Evolutionary conservation across 352 stramenopile species (phyloP).

Genomic region (Phytopythium vexans): DNA sequence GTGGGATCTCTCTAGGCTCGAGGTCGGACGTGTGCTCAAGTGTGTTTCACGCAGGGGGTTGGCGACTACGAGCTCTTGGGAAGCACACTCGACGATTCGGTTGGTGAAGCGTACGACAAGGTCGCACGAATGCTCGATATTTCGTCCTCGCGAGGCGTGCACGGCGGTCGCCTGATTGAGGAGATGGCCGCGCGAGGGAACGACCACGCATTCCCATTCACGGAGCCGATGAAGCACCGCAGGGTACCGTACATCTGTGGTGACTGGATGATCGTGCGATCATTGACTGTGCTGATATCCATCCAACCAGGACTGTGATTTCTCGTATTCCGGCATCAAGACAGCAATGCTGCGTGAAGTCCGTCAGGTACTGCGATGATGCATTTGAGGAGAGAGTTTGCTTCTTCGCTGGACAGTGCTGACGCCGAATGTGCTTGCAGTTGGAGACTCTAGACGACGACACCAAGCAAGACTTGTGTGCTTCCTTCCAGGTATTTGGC

Average conservation of each 20-base stretch:
- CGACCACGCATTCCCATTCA: conserved; percentile 85
- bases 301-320: conserved; percentile 89
- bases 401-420: neutral
- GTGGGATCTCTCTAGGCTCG: neutral
- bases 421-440: conserved; percentile 35
- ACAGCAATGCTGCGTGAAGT: conserved; percentile 91
- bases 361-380: conserved; percentile 32
- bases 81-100: conserved; percentile 96
- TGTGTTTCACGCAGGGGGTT: conserved; percentile 57
- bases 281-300: neutral
- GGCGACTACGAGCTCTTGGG: conserved; percentile 93
- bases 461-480: conserved; percentile 89
- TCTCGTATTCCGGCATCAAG: conserved; percentile 98
- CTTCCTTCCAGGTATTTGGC: conserved; percentile 87
- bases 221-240: conserved; percentile 90
- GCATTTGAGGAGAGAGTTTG: too few relatives aligned
- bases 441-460: conserved; percentile 41
- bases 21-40: neutral
- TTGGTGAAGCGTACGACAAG: conserved; percentile 99
- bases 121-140: conserved; percentile 94
- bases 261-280: neutral
- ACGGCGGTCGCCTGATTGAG: conserved; percentile 96
- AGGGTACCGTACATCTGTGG: conserved; percentile 22
- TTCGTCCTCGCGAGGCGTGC: conserved; percentile 34
- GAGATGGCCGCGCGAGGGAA: conserved; percentile 88